Evolutionary conservation across 2,329 filamentous ascomycete genomes (phyloP).

Genomic region (Samsoniella hepiali): DNA sequence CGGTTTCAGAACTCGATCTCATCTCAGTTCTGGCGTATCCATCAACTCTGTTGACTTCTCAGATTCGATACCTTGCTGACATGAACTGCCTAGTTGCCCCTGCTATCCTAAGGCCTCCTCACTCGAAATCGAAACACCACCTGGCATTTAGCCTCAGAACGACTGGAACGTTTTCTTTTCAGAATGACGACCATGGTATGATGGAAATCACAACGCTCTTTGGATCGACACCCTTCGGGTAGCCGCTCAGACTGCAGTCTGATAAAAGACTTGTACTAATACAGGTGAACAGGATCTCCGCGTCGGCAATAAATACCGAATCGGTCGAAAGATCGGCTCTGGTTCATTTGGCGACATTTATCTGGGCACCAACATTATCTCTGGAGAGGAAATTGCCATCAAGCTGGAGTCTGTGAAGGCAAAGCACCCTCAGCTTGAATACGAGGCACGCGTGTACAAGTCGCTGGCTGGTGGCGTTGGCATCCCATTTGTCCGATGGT

Average conservation of each 20-base stretch:
- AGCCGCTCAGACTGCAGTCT: no score
- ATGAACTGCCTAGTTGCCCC: neutral
- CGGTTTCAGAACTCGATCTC: neutral
- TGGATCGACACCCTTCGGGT: neutral
- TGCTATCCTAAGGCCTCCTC: neutral
- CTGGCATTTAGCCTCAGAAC: neutral
- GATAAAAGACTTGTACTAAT: neutral
- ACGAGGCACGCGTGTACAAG: conserved; percentile 92
- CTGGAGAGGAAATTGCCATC: conserved; percentile 98
- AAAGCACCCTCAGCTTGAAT: conserved; percentile 98
- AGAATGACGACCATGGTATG: conserved; percentile 54
- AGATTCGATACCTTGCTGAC: neutral
- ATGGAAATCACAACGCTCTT: neutral
- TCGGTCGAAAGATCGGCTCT: conserved; percentile 97
- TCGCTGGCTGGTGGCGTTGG: conserved; percentile 92
- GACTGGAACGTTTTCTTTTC: conserved; percentile 10
- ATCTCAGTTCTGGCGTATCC: no score
- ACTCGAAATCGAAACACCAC: neutral
- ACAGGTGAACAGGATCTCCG: conserved; percentile 73
- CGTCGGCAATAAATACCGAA: conserved; percentile 99
- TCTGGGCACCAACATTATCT: conserved; percentile 98
- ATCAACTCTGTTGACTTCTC: neutral
- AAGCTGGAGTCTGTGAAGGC: conserved; percentile 99
- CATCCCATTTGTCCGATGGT: conserved; percentile 99
- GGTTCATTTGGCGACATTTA: conserved; percentile 99